These are phyloP conservation scores for Xylaria sp. DNA, from an alignment of 2,329 filamentous ascomycete genomes.

Conservation along the genomic window DNA sequence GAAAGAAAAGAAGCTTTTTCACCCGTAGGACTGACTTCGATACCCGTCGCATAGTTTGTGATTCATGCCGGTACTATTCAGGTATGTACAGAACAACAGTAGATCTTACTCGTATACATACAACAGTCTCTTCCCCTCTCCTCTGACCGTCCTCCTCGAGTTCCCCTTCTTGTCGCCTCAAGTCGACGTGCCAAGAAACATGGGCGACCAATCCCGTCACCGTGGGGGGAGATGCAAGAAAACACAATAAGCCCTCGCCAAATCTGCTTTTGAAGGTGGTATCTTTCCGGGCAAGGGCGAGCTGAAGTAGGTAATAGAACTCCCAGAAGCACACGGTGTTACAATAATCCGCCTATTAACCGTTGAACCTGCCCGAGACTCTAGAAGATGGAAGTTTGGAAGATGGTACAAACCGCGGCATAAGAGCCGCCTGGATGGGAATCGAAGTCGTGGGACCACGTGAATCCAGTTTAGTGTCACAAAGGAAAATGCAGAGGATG, in stretches of 20 bases:
- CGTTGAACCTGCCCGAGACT: slow-evolving; percentile 1
- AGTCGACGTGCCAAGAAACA: slow-evolving; percentile 16
- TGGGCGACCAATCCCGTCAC: slow-evolving; percentile 9
- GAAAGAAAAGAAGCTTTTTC: too few relatives aligned
- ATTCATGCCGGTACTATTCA: slow-evolving; percentile 15
- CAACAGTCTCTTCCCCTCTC: slow-evolving; percentile 19
- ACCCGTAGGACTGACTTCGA: background rate
- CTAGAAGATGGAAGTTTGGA: slow-evolving; percentile 7
- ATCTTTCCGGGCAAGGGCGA: slow-evolving; percentile 12
- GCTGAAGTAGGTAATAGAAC: slow-evolving; percentile 21
- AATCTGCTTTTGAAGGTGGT: slow-evolving; percentile 5
- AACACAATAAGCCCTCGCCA: slow-evolving; percentile 14
- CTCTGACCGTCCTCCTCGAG: slow-evolving; percentile 3
- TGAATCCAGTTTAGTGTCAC: slow-evolving; percentile 20
- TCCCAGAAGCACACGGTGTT: slow-evolving; percentile 22
- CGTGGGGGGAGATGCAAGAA: slow-evolving; percentile 13
- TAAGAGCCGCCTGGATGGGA: slow-evolving; percentile 13
- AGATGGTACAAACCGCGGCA: slow-evolving; percentile 12
- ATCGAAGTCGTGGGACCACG: slow-evolving; percentile 16
- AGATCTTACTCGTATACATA: slow-evolving; percentile 16
- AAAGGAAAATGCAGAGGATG: slow-evolving; percentile 33
- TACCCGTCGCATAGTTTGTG: background rate
- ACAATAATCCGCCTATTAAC: slow-evolving; percentile 30
- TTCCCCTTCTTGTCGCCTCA: slow-evolving; percentile 3
- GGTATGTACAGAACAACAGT: slow-evolving; percentile 21